A percentile compares a stretch with the other conserved stretches of the same genome.
These are phyloP conservation scores for Cladophialophora immunda DNA, from an alignment of 2,329 filamentous ascomycete genomes.

Conservation along the genomic window DNA sequence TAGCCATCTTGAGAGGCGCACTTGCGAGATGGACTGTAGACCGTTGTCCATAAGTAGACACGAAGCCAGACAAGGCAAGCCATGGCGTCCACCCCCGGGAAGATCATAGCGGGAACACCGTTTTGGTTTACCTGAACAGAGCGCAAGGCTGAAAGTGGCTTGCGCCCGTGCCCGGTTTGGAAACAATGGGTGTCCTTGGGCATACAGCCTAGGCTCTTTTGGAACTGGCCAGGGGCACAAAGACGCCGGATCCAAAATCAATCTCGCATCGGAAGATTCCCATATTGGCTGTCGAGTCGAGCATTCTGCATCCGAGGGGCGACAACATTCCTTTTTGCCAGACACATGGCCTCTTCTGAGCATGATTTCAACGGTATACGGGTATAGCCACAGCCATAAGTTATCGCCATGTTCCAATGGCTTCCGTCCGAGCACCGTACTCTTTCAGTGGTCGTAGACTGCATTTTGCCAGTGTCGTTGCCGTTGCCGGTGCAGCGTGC, in stretches of 20 bases:
- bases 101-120: background rate
- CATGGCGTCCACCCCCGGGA: background rate
- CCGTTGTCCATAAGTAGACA: background rate
- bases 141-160: background rate
- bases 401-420: background rate
- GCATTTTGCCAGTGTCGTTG: background rate
- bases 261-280: constrained; percentile 6
- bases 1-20: background rate
- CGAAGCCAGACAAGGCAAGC: background rate
- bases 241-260: background rate
- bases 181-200: background rate
- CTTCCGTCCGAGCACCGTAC: background rate
- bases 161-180: background rate
- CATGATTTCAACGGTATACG: too few species aligned
- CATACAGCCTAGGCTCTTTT: background rate
- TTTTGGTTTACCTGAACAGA: background rate
- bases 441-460: background rate
- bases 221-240: background rate
- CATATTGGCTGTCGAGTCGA: background rate
- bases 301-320: background rate
- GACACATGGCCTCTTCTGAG: background rate
- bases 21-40: background rate
- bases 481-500: background rate
- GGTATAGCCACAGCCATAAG: background rate
- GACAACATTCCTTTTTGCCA: background rate